Percentiles rank a stretch among this genome's conserved stretches.
phyloP scores from a whole-genome alignment of 441 rosid species.

The Kokia cookei region DNA sequence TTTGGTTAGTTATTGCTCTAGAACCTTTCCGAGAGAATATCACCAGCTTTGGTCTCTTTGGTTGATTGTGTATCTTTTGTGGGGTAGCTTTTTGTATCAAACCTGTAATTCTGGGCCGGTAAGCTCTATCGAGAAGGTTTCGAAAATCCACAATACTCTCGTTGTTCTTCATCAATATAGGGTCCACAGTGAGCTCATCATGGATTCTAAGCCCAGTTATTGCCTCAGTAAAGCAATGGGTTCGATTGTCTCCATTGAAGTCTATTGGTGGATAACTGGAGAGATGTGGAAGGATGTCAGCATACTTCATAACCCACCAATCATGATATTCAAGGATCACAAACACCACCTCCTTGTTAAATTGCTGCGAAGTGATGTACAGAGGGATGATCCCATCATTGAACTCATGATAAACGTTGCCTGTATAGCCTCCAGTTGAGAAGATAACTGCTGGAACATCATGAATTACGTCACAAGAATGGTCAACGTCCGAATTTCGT shows the following conservation, averaged over 20 bases:
- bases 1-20: slow-evolving; percentile 68
- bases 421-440: slow-evolving; percentile 91
- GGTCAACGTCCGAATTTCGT: slow-evolving; percentile 14
- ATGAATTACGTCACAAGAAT: slow-evolving; percentile 58
- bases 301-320: slow-evolving; percentile 91
- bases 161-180: slow-evolving; percentile 36
- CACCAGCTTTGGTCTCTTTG: slow-evolving; percentile 54
- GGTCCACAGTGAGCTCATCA: slow-evolving; percentile 63
- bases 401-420: slow-evolving; percentile 89
- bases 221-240: slow-evolving; percentile 84
- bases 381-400: slow-evolving; percentile 88
- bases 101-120: slow-evolving; percentile 47
- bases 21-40: slow-evolving; percentile 72
- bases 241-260: slow-evolving; percentile 58
- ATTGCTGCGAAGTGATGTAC: slow-evolving; percentile 74
- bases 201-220: slow-evolving; percentile 77
- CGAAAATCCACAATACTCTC: slow-evolving; percentile 56
- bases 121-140: slow-evolving; percentile 57
- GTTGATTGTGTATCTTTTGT: not conserved
- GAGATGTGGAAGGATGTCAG: slow-evolving; percentile 52
- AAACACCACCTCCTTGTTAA: slow-evolving; percentile 72
- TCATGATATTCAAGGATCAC: slow-evolving; percentile 80
- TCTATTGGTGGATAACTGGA: slow-evolving; percentile 62
- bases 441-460: slow-evolving; percentile 78
- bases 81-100: slow-evolving; percentile 20